A percentile compares a stretch with the other conserved stretches of the same genome.
phyloP scores from a whole-genome alignment of 345 rosid species.

The Ailanthus altissimus region DNA sequence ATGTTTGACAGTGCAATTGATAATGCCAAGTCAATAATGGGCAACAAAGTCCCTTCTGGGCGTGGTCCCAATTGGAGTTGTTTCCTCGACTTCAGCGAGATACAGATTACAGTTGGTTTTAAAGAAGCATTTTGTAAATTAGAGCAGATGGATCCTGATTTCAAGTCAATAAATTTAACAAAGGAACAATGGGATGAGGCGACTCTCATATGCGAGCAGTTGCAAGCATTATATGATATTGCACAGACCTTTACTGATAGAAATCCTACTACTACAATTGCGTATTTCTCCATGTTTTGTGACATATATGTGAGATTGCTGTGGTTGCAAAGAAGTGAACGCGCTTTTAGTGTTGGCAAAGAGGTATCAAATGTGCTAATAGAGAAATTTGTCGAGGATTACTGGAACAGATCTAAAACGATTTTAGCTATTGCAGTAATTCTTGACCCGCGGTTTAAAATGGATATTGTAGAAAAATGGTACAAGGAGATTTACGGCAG shows the following conservation, averaged over 20 bases:
- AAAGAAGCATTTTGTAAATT: neutral
- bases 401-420: neutral
- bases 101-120: neutral
- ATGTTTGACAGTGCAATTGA: neutral
- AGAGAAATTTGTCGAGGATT: neutral
- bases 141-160: neutral
- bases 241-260: rapidly evolving
- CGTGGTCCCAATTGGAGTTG: neutral
- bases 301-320: neutral
- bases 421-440: neutral
- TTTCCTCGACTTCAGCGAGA: neutral
- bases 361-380: neutral
- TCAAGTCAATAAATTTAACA: neutral
- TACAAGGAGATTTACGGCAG: neutral
- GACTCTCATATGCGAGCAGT: neutral
- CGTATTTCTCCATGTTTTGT: neutral
- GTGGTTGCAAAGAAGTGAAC: neutral
- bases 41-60: rapidly evolving
- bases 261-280: neutral
- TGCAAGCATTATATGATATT: neutral
- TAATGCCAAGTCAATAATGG: rapidly evolving
- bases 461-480: neutral
- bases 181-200: neutral
- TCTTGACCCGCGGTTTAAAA: conserved; percentile 1
- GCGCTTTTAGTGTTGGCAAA: neutral